These are phyloP conservation scores for Kazachstania kunashirensis DNA, from an alignment of 805 yeast genomes.

Conservation along the genomic window DNA sequence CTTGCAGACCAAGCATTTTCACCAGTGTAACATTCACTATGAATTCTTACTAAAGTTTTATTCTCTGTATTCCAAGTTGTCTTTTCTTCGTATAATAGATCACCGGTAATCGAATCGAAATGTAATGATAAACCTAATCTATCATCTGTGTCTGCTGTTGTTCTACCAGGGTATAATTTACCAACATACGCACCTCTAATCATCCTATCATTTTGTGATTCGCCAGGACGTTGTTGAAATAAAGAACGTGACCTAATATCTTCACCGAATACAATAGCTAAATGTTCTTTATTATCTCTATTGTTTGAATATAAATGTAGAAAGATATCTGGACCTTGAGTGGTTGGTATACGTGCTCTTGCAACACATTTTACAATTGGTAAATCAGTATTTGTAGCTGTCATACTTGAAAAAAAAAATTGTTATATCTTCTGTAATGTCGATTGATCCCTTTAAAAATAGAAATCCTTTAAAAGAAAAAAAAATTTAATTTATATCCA, in stretches of 20 bases:
- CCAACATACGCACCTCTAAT: slow-evolving; percentile 98
- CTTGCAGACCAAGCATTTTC: slow-evolving; percentile 99
- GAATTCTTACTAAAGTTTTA: slow-evolving; percentile 70
- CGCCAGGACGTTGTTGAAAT: slow-evolving; percentile 52
- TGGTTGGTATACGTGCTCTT: slow-evolving; percentile 93
- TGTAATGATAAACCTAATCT: slow-evolving; percentile 30
- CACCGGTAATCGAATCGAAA: slow-evolving; percentile 35
- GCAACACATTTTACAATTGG: slow-evolving; percentile 84
- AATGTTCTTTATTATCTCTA: slow-evolving; percentile 83
- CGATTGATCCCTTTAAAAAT: too few relatives aligned
- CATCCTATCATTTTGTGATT: slow-evolving; percentile 88
- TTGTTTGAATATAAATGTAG: slow-evolving; percentile 82
- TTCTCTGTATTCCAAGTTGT: slow-evolving; percentile 25
- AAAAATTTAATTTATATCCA: too few relatives aligned
- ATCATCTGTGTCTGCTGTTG: slow-evolving; percentile 54
- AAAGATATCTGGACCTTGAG: slow-evolving; percentile 88
- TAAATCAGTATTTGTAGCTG: slow-evolving; percentile 25
- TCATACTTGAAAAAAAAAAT: too few relatives aligned
- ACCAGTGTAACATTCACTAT: slow-evolving; percentile 96
- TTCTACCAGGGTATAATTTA: slow-evolving; percentile 77
- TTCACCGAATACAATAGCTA: slow-evolving; percentile 95
- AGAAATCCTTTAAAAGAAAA: too few relatives aligned
- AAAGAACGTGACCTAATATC: slow-evolving; percentile 71
- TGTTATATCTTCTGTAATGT: too few relatives aligned
- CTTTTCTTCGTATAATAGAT: slow-evolving; percentile 12